Conservation (phyloP, 169 alveolate species). For the Babesia gibsoni region DNA sequence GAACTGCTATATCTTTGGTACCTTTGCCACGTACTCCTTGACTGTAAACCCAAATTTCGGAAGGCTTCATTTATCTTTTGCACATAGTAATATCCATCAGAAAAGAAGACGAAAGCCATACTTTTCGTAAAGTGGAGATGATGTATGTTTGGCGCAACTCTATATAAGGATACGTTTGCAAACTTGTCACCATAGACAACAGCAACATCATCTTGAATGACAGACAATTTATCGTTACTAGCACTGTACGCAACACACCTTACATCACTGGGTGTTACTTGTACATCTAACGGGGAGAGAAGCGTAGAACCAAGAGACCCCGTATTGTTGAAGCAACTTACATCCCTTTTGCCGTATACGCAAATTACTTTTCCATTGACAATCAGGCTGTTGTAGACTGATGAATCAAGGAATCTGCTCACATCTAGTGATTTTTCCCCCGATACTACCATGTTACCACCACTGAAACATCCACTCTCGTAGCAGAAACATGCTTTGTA, state of each 20-base stretch:
- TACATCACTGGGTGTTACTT: not conserved
- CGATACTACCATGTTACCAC: conserved; percentile 33
- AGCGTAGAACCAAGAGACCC: conserved; percentile 1
- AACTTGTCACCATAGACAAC: not conserved
- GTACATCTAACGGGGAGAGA: not conserved
- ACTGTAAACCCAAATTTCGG: too few species aligned
- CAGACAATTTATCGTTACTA: not conserved
- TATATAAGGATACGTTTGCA: not conserved
- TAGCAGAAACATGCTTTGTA: conserved; percentile 49
- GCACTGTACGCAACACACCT: not conserved
- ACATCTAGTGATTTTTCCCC: conserved; percentile 15
- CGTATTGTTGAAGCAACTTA: conserved; percentile 14
- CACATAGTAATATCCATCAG: not conserved
- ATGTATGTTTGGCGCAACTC: not conserved
- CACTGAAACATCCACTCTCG: conserved; percentile 9
- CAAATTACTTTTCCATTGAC: conserved; percentile 10
- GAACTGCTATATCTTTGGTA: too few species aligned
- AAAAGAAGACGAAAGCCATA: not conserved
- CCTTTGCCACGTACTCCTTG: too few species aligned
- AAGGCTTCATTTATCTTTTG: too few species aligned
- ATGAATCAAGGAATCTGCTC: not conserved
- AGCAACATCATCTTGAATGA: conserved; percentile 5
- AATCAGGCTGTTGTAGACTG: not conserved
- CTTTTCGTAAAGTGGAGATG: conserved; percentile 16
- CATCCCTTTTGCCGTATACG: conserved; percentile 24